Base-by-base conservation (phyloP, 1,284 basidiomycete genomes). In the Irpex sp. region DNA sequence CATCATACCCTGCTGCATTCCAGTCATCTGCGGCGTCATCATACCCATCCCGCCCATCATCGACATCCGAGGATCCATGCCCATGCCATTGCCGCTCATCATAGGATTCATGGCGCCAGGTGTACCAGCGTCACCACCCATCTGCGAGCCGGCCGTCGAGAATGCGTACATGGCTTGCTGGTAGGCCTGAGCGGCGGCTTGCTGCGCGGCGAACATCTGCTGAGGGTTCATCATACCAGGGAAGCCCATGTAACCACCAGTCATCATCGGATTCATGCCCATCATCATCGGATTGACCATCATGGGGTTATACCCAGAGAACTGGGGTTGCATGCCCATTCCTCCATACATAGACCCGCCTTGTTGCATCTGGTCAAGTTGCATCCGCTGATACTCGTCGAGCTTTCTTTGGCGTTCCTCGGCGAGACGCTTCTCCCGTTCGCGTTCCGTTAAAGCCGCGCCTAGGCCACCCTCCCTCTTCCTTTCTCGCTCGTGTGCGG, bases 381-480 rank as follows among this genome's bases (percentile, higher is more conserved):
- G 94, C 74, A 93, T 88, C 60, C 88, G 84, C 72, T 97, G 93
- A 62, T 91, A 82, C 39, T 96, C 93, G 72, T 97, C 93, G 63
- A 94, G 84, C 72, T 96, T 91, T 66, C 96, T 86, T 71, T 96
- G 94, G 51, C 95, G 82, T 65, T 96, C 95, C 76, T 96, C 93
- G 19, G 91, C 94, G 28, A 93, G 63, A 28, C 95, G 83, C 71
- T 93, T 91, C 72, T 98, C 94, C 55, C 95, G 85, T 75, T 98
- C 96, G 45, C 95, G 85, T 76, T 98, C 96, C 1, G 96, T 98
- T 67, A 99, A 78, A 1, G 93, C 86, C 35, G 96, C 95, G 60
- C 96, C 96, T 36, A 97, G 85, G 28, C 96, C 96, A 59, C 96
- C 96, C 57, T 96, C 93, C 47, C 93, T 87, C 73, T 96, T 95